Evolutionary conservation across 306 rosid genomes (phyloP), one percentile per base, ranked within the genome.

Genomic region (Fragaria ananassa): DNA sequence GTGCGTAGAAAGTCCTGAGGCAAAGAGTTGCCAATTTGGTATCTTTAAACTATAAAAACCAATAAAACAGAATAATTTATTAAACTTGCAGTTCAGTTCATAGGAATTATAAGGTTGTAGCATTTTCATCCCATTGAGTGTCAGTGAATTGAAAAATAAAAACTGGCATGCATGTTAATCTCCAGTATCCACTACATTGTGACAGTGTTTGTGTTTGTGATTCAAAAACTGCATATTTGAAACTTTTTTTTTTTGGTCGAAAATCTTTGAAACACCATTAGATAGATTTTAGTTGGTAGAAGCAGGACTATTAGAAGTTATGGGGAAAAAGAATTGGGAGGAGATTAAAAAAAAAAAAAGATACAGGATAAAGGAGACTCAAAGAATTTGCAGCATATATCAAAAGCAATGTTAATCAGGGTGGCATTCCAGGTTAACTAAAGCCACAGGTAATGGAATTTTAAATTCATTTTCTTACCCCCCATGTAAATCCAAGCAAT

Each of bases 381-480:
- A 35, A 8, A 35, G 0, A 34, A 34, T 63, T 12, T 61, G 67
- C 67, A 61, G 41, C 39, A 61, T 6, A 29, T 29, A 60, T 25
- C 15, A 11, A 29, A 4, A 60, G 39, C 4, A 57, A 60, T 60
- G 67, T 29, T 58, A 58, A 23, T 25, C 19, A 1, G 19, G 18
- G 44, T 62, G 68, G 68, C 37, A 7, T 62, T 62, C 31, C 42
- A 62, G 39, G 46, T 42, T 27, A 50, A 39, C 66, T 23, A 23
- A 37, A 65, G 53, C 27, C 58, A 50, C 25, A 49, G 41, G 8
- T 76, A 57, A 67, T 23, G 35, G 72, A 68, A 27, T 14, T 27
- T 37, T 27, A 76, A 50, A 45, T 65, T 42, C 67, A 77, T 4
- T 58, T 69, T 63, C 56, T 77, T 74, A 60, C 80, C 82, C 11